phyloP scores from a whole-genome alignment of 2,329 filamentous ascomycete genomes.

The Aspergillus proliferans region DNA sequence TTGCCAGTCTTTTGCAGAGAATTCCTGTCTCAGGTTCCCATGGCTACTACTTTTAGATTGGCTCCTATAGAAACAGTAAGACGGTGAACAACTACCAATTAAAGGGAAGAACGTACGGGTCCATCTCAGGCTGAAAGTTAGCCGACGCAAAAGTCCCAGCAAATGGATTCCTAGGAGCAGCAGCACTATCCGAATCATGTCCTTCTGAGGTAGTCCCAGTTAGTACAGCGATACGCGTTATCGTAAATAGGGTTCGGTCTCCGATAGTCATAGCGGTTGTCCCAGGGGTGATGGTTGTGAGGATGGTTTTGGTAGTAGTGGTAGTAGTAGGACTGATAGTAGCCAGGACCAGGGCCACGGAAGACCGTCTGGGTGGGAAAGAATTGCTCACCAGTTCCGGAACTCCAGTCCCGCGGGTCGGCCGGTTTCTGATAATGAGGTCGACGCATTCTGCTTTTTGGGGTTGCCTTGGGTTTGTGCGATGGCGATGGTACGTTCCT shows the following conservation, averaged over 20 bases:
- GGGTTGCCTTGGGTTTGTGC: constrained; percentile 36
- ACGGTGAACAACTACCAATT: constrained; percentile 5
- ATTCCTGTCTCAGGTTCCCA: constrained; percentile 31
- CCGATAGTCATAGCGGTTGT: constrained; percentile 12
- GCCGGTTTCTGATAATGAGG: constrained; percentile 19
- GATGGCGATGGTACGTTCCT: constrained; percentile 4
- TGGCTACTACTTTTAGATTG: constrained; percentile 29
- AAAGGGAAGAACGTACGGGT: background rate
- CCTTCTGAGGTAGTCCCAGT: constrained; percentile 24
- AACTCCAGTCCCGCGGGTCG: constrained; percentile 16
- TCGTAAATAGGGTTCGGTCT: constrained; percentile 10
- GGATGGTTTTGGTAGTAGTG: constrained; percentile 8
- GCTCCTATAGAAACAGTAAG: constrained; percentile 1
- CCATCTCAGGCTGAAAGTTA: constrained; percentile 2
- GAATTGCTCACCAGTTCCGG: constrained; percentile 28
- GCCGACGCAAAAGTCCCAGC: constrained; percentile 4
- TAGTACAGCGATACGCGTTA: constrained; percentile 15
- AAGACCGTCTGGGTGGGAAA: constrained; percentile 7
- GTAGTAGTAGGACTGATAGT: constrained; percentile 1
- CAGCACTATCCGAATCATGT: constrained; percentile 25
- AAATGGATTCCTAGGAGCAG: constrained; percentile 16
- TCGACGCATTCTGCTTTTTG: constrained; percentile 32
- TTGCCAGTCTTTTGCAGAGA: constrained; percentile 39
- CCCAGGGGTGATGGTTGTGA: constrained; percentile 2
- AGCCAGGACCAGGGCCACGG: background rate